phyloP scores from a whole-genome alignment of 2,329 filamentous ascomycete species.

The Zymoseptoria crescenta region DNA sequence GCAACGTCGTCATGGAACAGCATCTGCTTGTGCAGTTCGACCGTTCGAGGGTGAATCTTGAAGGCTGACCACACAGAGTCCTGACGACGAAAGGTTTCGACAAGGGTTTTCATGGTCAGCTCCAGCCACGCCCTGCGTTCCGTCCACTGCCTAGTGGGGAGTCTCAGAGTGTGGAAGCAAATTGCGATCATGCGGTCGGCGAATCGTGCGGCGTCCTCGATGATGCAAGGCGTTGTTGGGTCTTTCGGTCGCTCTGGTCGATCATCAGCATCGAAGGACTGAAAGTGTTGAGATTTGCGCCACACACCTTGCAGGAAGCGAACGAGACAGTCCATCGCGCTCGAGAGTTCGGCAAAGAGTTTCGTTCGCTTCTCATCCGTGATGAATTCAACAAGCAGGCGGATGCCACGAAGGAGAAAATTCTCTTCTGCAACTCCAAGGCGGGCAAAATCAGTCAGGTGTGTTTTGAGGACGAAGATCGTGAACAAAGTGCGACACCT shows the following conservation, averaged over 20 bases:
- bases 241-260: slow-evolving; percentile 10
- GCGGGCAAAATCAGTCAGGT: slow-evolving; percentile 38
- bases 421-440: slow-evolving; percentile 22
- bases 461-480: slow-evolving; percentile 57
- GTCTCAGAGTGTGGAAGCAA: slow-evolving; percentile 6
- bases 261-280: slow-evolving; percentile 2
- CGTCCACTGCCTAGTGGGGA: neutral
- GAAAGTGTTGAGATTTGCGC: neutral
- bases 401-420: slow-evolving; percentile 23
- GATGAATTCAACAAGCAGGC: slow-evolving; percentile 19
- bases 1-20: slow-evolving; percentile 16
- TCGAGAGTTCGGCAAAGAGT: slow-evolving; percentile 6
- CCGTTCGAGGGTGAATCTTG: slow-evolving; percentile 16
- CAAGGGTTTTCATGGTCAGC: neutral
- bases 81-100: slow-evolving; percentile 10
- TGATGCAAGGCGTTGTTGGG: slow-evolving; percentile 11
- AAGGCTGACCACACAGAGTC: slow-evolving; percentile 27
- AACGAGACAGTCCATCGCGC: slow-evolving; percentile 15
- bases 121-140: slow-evolving; percentile 3
- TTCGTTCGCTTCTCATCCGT: slow-evolving; percentile 12
- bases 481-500: slow-evolving; percentile 64
- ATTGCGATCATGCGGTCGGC: slow-evolving; percentile 16
- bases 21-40: slow-evolving; percentile 31
- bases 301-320: slow-evolving; percentile 21
- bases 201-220: slow-evolving; percentile 17